Conservation (phyloP, 805 yeast species). For the Lipomyces kockii region DNA sequence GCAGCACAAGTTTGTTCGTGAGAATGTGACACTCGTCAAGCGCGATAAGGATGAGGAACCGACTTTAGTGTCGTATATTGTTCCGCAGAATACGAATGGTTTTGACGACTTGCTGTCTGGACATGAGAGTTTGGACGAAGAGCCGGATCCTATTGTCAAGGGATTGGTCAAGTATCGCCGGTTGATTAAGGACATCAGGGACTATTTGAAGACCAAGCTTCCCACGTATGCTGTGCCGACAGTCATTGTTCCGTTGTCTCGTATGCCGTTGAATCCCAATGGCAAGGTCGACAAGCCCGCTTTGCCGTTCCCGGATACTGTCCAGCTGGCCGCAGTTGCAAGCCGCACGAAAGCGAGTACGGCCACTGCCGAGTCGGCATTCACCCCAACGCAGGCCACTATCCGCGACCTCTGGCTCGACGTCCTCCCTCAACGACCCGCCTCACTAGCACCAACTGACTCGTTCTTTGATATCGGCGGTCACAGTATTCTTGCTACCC, state of each 20-base stretch:
- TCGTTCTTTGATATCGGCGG: constrained; percentile 98
- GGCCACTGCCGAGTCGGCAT: constrained; percentile 54
- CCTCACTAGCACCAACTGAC: constrained; percentile 74
- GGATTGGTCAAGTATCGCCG: constrained; percentile 79
- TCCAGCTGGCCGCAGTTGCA: constrained; percentile 79
- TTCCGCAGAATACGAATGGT: constrained; percentile 63
- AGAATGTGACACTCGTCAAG: constrained; percentile 88
- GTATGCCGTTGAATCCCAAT: constrained; percentile 92
- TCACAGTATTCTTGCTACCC: constrained; percentile 93
- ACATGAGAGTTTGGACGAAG: constrained; percentile 49
- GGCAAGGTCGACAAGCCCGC: constrained; percentile 98
- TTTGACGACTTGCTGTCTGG: constrained; percentile 48
- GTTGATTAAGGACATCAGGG: constrained; percentile 78
- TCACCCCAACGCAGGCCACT: constrained; percentile 66
- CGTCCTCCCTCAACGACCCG: constrained; percentile 84
- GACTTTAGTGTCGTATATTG: constrained; percentile 85
- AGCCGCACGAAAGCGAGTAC: constrained; percentile 47
- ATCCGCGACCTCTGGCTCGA: constrained; percentile 84
- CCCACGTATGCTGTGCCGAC: constrained; percentile 95
- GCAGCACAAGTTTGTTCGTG: constrained; percentile 89
- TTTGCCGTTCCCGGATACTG: constrained; percentile 90
- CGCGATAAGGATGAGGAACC: constrained; percentile 94
- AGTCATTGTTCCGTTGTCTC: constrained; percentile 81
- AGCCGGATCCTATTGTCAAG: constrained; percentile 63
- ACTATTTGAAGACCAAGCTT: constrained; percentile 81